These are phyloP conservation scores for Selaginella tamariscina DNA, from an alignment of 75 land plant genomes.

Conservation along the genomic window DNA sequence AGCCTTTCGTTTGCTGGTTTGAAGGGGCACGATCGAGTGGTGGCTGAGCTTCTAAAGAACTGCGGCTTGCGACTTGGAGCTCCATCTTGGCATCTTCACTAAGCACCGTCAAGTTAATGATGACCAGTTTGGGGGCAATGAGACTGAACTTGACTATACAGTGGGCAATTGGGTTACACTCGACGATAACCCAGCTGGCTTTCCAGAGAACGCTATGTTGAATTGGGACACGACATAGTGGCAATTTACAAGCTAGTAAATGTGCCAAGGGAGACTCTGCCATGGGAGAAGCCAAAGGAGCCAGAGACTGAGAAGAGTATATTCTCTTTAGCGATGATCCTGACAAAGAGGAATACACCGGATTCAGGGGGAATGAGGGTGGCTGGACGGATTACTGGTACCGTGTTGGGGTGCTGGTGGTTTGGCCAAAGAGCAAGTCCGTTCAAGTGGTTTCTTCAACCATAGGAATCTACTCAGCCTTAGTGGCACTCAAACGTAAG, in stretches of 20 bases:
- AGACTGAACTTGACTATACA: background rate
- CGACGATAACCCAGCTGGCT: constrained; percentile 2
- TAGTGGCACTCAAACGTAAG: too few relatives aligned
- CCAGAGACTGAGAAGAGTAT: too few relatives aligned
- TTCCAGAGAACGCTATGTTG: background rate
- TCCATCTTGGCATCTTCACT: background rate
- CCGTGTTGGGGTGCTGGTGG: background rate
- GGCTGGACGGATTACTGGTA: background rate
- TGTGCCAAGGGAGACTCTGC: background rate
- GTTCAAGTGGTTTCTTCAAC: too few relatives aligned
- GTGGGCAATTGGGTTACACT: constrained; percentile 2
- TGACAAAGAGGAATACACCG: background rate
- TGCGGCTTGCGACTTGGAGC: constrained; percentile 8
- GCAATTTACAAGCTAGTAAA: too few relatives aligned
- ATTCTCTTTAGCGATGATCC: background rate
- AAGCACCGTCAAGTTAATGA: background rate
- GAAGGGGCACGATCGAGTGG: background rate
- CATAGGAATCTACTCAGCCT: too few relatives aligned
- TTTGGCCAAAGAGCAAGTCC: background rate
- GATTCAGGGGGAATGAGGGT: background rate
- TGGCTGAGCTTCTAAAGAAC: constrained; percentile 5
- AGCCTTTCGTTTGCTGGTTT: constrained; percentile 16
- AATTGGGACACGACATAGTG: background rate
- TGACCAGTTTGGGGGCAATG: background rate
- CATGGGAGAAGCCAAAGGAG: too few relatives aligned